Evolutionary conservation across 164 flowering plant genomes (phyloP), one percentile per base, ranked within the genome.

Genomic region (Macadamia tetraphylla): DNA sequence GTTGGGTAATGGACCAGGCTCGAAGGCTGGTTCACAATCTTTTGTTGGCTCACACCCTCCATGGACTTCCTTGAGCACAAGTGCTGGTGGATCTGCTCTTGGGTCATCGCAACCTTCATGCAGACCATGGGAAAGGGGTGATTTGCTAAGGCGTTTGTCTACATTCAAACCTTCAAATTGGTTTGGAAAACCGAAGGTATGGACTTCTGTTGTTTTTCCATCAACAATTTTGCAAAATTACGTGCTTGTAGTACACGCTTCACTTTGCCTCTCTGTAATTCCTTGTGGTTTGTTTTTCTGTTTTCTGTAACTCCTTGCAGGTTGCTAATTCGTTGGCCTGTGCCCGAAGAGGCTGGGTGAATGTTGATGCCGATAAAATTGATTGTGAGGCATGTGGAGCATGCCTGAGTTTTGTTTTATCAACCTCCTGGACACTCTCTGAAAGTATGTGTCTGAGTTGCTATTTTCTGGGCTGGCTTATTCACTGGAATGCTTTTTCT

Each of bases 91-190:
- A 62, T 90, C 92, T 72, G 85, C 86, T 67, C 82, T 86, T 75
- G 97, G 93, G 67, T 80, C 90, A 67, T 86, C 88, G 58, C 84
- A 81, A 72, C 74, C 87, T 70, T 92, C 91, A 14, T 95, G 99
- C 73, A 86, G 98, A 67, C 99, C 99, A 64, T 95, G 99, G 99
- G 98, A 92, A 69, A 85, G 97, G 75, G 96, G 88, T 65, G 99
- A 95, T 80, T 76, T 95, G 63, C 83, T 95, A 29, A 84, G 97
- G 77, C 96, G 99, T 46, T 80, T 95, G 65, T 86, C 96, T 35
- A 89, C 99, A 29, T 95, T 91, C 72, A 87, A 81, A 75, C 99
- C 97, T 64, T 81, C 85, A 57, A 84, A 86, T 72, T 95, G 98
- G 99, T 84, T 84, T 77, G 91, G 91, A 58, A 92, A 91, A 73